phyloP scores from a whole-genome alignment of 768 basidiomycete species.

The Lentinula lateritia region DNA sequence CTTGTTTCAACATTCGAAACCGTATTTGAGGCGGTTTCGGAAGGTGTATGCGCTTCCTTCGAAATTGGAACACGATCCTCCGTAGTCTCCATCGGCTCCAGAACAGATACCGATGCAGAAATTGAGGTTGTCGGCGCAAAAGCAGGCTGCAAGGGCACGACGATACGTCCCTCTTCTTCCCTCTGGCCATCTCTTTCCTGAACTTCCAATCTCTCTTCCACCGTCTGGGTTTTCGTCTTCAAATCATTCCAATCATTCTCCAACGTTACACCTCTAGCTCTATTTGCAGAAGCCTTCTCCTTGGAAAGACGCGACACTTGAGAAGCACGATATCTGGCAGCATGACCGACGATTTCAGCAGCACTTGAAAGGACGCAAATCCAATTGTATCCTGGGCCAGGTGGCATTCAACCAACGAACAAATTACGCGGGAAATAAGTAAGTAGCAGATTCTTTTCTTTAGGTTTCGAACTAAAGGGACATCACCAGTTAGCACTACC shows the following conservation, averaged over 20 bases:
- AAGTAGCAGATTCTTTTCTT: too few species aligned
- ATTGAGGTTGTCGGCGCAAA: background rate
- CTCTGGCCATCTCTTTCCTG: background rate
- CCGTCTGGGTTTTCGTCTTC: background rate
- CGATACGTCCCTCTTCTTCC: background rate
- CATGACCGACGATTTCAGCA: slow-evolving; percentile 57
- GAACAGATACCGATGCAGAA: background rate
- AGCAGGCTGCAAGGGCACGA: background rate
- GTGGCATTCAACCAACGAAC: slow-evolving; percentile 44
- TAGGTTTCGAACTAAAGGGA: too few species aligned
- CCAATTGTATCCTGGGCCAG: slow-evolving; percentile 67
- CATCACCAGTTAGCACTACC: too few species aligned
- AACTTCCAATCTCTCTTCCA: background rate
- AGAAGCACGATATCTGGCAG: slow-evolving; percentile 50
- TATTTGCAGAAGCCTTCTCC: background rate
- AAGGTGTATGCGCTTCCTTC: background rate
- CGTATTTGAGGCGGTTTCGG: background rate
- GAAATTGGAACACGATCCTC: background rate
- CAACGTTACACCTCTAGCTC: background rate
- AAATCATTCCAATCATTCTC: background rate
- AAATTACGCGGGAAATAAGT: background rate
- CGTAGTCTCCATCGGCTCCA: background rate
- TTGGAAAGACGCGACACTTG: slow-evolving; percentile 21
- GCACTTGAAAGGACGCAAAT: slow-evolving; percentile 59
- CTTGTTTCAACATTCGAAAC: background rate